phyloP scores from a whole-genome alignment of 208 protist genomes.

The Leishmania tropica region DNA sequence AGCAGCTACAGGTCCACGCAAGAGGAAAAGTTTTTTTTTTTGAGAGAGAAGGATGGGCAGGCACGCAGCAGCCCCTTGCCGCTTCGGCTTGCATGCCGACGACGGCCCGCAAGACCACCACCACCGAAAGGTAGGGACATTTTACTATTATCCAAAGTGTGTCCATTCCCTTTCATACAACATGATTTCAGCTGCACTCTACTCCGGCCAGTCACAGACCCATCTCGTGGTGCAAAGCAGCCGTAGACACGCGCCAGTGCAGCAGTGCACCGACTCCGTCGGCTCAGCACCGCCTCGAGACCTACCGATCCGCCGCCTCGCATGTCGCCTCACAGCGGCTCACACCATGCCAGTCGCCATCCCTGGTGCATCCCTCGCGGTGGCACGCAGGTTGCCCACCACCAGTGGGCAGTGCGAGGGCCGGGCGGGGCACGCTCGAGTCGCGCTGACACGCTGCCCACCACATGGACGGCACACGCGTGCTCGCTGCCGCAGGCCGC shows the following conservation, averaged over 20 bases:
- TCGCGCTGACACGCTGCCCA: no score
- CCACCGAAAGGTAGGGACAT: not conserved
- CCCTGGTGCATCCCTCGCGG: no score
- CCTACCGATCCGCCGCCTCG: no score
- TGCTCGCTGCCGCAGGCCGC: not conserved
- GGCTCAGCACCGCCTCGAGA: no score
- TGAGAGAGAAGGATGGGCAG: not conserved
- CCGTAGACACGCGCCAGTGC: not conserved
- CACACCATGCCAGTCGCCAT: no score
- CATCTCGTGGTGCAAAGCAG: not conserved
- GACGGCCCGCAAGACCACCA: not conserved
- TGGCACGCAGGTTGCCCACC: no score
- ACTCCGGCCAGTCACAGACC: not conserved
- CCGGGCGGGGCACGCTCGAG: no score
- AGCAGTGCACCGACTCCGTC: no score
- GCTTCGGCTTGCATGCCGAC: not conserved
- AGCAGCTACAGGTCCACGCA: not conserved
- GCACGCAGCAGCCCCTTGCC: not conserved
- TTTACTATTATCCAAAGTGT: not conserved
- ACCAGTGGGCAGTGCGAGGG: no score
- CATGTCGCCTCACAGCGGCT: no score
- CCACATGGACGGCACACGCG: no score
- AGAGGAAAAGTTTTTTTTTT: no score
- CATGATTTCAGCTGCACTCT: not conserved
- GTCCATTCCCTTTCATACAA: not conserved